These are phyloP conservation scores for Penicillium mononematosum DNA, from an alignment of 495 filamentous ascomycete species.

Conservation along the genomic window DNA sequence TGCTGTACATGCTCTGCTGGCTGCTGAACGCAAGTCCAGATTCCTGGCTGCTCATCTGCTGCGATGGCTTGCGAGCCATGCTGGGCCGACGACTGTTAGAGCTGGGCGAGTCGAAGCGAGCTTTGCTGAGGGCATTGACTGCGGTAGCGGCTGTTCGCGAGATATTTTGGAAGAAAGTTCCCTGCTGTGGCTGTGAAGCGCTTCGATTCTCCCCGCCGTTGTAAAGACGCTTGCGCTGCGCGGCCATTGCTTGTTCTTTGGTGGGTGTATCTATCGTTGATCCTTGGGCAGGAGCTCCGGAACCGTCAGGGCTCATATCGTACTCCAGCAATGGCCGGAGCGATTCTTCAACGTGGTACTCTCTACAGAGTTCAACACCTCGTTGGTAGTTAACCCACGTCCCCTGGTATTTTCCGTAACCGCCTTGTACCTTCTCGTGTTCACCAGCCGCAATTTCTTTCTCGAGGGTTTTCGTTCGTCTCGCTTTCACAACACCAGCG, in stretches of 20 bases:
- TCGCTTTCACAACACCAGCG: constrained; percentile 92
- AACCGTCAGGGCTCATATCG: constrained; percentile 78
- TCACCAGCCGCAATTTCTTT: constrained; percentile 95
- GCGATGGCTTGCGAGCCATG: constrained; percentile 55
- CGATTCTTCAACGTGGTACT: constrained; percentile 90
- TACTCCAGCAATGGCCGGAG: constrained; percentile 83
- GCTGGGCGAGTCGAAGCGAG: constrained; percentile 80
- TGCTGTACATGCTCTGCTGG: constrained; percentile 67
- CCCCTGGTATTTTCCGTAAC: constrained; percentile 97
- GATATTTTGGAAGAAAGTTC: constrained; percentile 95
- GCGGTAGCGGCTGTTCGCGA: constrained; percentile 89
- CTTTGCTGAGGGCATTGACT: constrained; percentile 92
- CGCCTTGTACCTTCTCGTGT: constrained; percentile 97
- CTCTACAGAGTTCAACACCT: constrained; percentile 86
- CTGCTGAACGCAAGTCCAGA: constrained; percentile 54
- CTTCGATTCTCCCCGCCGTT: constrained; percentile 64
- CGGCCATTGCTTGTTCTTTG: constrained; percentile 99
- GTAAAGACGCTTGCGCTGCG: constrained; percentile 89
- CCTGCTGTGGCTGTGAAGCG: constrained; percentile 62
- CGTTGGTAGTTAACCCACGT: constrained; percentile 95
- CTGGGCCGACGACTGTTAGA: constrained; percentile 51
- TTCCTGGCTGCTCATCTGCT: constrained; percentile 63
- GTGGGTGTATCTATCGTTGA: constrained; percentile 78
- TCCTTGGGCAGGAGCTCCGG: constrained; percentile 56
- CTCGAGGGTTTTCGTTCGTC: constrained; percentile 93